A percentile compares a stretch with the other conserved stretches of the same genome.
Evolutionary conservation across 305 asterid species (phyloP).

Genomic region (Plantago rigida): DNA sequence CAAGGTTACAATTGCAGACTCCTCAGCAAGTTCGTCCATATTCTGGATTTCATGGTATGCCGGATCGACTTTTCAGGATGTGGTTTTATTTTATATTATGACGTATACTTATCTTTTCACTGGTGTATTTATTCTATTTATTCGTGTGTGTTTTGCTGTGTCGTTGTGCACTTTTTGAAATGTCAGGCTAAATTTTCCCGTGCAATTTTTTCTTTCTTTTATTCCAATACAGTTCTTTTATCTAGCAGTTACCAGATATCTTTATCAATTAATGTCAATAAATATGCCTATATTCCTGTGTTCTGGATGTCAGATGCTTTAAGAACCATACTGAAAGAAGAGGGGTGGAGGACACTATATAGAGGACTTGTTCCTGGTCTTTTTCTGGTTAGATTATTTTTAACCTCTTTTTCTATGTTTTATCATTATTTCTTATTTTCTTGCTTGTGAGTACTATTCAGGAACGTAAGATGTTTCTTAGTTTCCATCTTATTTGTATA

Average conservation of each 20-base stretch:
- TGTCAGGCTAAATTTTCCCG: conserved; percentile 11
- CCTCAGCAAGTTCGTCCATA: conserved; percentile 65
- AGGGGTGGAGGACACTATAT: conserved; percentile 90
- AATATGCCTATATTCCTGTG: conserved; percentile 17
- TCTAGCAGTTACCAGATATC: conserved; percentile 4
- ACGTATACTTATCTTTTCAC: not conserved
- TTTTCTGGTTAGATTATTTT: conserved; percentile 48
- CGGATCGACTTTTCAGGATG: conserved; percentile 23
- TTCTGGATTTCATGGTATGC: conserved; percentile 82
- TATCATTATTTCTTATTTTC: conserved; percentile 1
- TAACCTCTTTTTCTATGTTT: conserved; percentile 17
- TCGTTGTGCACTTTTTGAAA: no score
- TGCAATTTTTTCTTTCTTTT: not conserved
- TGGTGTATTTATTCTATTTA: not conserved
- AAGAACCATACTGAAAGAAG: conserved; percentile 77
- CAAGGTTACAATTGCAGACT: conserved; percentile 95
- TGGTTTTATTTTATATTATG: conserved; percentile 9
- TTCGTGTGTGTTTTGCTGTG: no score
- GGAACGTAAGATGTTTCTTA: not conserved
- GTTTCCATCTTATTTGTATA: not conserved
- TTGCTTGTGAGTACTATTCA: conserved; percentile 1
- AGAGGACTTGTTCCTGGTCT: conserved; percentile 87
- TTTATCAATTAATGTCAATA: conserved; percentile 10
- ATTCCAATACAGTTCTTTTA: not conserved
- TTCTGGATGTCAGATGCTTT: conserved; percentile 62